Percentiles rank a stretch among this genome's conserved stretches.
Conservation (phyloP, 176 grass and related monocot genomes). For the Saccharum spontaneum region DNA sequence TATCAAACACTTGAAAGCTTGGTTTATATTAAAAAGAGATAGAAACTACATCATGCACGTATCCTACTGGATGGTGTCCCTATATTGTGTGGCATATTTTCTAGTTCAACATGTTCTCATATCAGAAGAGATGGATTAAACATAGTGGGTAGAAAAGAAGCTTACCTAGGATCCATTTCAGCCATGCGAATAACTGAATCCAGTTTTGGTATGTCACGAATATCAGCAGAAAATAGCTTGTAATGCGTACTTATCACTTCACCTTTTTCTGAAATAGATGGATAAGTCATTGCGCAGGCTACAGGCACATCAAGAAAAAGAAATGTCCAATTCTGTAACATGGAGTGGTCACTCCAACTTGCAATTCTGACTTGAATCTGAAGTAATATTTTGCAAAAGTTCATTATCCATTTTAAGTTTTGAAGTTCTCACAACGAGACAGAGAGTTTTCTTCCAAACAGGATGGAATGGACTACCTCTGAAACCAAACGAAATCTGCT, state of each 20-base stretch:
- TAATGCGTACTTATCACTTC: constrained; percentile 81
- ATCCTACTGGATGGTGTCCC: background rate
- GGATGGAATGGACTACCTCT: background rate
- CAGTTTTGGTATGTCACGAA: constrained; percentile 74
- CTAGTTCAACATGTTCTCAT: constrained; percentile 3
- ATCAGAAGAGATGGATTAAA: constrained; percentile 22
- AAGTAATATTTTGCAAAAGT: background rate
- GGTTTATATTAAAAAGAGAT: constrained; percentile 17
- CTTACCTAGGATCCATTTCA: constrained; percentile 77
- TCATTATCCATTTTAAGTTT: background rate
- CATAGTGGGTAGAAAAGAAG: background rate
- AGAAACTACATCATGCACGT: constrained; percentile 2
- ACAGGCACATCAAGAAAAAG: background rate
- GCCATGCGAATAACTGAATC: constrained; percentile 68
- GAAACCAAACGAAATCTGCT: constrained; percentile 6
- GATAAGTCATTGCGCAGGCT: constrained; percentile 19
- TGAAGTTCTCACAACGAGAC: background rate
- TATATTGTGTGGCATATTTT: constrained; percentile 8
- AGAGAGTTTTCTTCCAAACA: background rate
- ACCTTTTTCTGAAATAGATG: constrained; percentile 74
- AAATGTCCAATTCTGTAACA: background rate
- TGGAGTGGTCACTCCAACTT: background rate
- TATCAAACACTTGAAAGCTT: constrained; percentile 42
- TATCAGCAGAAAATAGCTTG: constrained; percentile 87
- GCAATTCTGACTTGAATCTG: background rate